These are phyloP conservation scores for Solanum sparsipilum DNA, from an alignment of 257 asterid genomes.

Conservation along the genomic window DNA sequence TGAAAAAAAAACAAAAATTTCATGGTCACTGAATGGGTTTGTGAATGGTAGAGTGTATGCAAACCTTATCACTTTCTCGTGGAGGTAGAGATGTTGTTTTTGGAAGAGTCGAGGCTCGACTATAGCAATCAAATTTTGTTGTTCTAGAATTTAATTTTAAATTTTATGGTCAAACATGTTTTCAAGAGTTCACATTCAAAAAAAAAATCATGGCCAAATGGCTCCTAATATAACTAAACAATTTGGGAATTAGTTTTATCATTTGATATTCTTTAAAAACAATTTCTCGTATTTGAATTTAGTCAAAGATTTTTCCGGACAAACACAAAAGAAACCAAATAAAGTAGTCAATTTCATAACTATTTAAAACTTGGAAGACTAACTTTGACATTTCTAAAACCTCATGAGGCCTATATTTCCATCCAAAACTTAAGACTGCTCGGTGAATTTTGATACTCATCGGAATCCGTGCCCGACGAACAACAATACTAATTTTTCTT, in stretches of 20 bases:
- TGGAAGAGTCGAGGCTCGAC: accelerated
- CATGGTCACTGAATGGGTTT: not conserved
- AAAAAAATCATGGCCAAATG: not conserved
- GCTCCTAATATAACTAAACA: not conserved
- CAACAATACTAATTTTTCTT: not conserved
- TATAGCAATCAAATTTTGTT: not conserved
- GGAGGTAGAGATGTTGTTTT: not conserved
- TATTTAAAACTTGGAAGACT: not conserved
- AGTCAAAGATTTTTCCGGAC: not conserved
- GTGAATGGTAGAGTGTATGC: not conserved
- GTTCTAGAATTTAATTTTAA: not conserved
- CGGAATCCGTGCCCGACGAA: not conserved
- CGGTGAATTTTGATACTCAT: not conserved
- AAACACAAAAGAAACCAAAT: not conserved
- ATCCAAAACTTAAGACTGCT: not conserved
- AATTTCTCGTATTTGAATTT: not conserved
- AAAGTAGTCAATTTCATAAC: not conserved
- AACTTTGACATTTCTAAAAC: not conserved
- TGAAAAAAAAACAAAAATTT: not conserved
- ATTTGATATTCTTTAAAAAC: accelerated
- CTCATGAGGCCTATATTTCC: not conserved
- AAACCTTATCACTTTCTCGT: too few species aligned
- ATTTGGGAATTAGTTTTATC: not conserved
- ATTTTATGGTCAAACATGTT: not conserved
- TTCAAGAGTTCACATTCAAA: not conserved